phyloP scores from a whole-genome alignment of 305 asterid species.

The Solanum hybrid region DNA sequence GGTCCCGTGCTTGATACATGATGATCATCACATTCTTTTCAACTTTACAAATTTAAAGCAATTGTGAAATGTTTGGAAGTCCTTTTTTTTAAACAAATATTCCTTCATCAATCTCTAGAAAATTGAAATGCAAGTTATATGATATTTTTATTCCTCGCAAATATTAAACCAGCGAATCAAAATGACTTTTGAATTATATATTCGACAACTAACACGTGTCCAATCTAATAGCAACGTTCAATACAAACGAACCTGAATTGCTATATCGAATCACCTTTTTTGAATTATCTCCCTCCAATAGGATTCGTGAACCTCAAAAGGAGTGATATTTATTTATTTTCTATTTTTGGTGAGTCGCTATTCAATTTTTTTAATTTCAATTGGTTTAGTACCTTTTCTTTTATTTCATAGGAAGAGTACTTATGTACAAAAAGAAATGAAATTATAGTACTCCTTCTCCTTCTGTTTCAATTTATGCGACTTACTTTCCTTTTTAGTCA shows the following conservation, averaged over 20 bases:
- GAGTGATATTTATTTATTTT: not conserved
- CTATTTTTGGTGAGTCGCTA: not conserved
- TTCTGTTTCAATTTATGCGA: too few relatives aligned
- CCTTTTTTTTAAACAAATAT: not conserved
- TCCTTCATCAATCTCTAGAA: not conserved
- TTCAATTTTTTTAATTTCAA: not conserved
- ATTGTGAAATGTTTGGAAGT: not conserved
- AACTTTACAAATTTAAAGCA: not conserved
- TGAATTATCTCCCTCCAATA: not conserved
- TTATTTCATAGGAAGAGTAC: not conserved
- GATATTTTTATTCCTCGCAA: not conserved
- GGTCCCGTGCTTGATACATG: too few relatives aligned
- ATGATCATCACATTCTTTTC: not conserved
- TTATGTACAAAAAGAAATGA: not conserved
- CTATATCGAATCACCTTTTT: not conserved
- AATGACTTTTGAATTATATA: not conserved
- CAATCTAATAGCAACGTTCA: too few relatives aligned
- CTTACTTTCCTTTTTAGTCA: too few relatives aligned
- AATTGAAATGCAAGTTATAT: not conserved
- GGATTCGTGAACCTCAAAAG: not conserved
- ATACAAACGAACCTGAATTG: not conserved
- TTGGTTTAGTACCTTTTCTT: not conserved
- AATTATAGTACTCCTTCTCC: not conserved
- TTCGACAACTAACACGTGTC: not conserved
- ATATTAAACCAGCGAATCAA: not conserved